Percentiles rank a stretch among this genome's conserved stretches.
Evolutionary conservation across 495 filamentous ascomycete genomes (phyloP).

Genomic region (Penicillium nucicola): DNA sequence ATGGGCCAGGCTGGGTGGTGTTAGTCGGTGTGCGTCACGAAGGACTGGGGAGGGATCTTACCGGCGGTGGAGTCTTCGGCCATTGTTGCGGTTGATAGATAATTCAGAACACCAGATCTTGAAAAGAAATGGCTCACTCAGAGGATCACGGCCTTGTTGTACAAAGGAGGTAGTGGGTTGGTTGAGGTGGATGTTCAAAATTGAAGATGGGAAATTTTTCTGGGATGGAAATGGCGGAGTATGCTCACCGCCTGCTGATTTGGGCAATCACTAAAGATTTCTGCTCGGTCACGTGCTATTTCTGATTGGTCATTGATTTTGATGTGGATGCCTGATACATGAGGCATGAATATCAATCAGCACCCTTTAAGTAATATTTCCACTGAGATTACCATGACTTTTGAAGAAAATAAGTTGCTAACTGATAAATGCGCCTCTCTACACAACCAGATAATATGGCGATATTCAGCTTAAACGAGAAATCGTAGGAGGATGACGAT

Average conservation of each 20-base stretch:
- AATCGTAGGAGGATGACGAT: no score
- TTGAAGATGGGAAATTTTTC: slow-evolving; percentile 19
- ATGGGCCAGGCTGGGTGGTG: slow-evolving; percentile 72
- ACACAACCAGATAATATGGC: no score
- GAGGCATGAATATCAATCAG: not conserved
- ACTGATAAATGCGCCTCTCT: no score
- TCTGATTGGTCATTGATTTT: not conserved
- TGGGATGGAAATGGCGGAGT: not conserved
- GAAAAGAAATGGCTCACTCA: slow-evolving; percentile 39
- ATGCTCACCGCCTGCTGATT: not conserved
- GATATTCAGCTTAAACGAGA: no score
- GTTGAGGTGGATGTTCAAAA: slow-evolving; percentile 8
- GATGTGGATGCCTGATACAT: not conserved
- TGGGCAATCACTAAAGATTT: not conserved
- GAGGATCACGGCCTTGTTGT: slow-evolving; percentile 41
- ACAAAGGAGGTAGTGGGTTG: slow-evolving; percentile 11
- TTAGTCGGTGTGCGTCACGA: slow-evolving; percentile 10
- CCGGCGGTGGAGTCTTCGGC: slow-evolving; percentile 38
- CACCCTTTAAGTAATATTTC: no score
- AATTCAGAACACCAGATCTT: slow-evolving; percentile 20
- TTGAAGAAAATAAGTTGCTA: no score
- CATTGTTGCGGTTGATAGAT: slow-evolving; percentile 25
- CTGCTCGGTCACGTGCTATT: not conserved
- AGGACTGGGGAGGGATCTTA: slow-evolving; percentile 13
- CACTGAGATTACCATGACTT: no score